Evolutionary conservation across 345 rosid species (phyloP).

Genomic region (Citrus inodora): DNA sequence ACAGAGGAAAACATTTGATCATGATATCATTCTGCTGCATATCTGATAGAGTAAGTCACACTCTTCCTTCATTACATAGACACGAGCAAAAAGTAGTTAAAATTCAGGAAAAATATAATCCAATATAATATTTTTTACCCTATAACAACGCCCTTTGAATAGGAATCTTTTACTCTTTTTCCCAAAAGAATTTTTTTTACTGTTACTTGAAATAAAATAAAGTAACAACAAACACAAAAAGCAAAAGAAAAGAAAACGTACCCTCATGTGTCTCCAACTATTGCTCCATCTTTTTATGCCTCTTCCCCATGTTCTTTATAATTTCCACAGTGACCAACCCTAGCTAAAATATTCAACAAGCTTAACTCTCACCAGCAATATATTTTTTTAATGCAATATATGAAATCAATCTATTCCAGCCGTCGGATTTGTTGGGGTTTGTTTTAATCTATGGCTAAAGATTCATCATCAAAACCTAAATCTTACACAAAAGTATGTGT

Average conservation of each 20-base stretch:
- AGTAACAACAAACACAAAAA: not conserved
- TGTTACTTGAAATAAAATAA: not conserved
- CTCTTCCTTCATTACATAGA: slow-evolving; percentile 5
- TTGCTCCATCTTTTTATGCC: slow-evolving; percentile 33
- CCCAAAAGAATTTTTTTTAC: slow-evolving; percentile 23
- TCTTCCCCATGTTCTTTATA: slow-evolving; percentile 2
- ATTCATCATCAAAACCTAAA: not conserved
- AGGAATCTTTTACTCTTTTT: slow-evolving; percentile 36
- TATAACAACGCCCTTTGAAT: not conserved
- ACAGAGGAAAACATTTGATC: not conserved
- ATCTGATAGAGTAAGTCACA: slow-evolving; percentile 30
- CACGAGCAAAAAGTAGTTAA: not conserved
- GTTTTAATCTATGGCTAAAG: not conserved
- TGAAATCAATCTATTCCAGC: slow-evolving; percentile 13
- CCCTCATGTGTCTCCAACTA: slow-evolving; percentile 36
- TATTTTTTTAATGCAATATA: not conserved
- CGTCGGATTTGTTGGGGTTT: not conserved
- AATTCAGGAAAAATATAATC: not conserved
- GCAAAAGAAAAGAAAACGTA: not conserved
- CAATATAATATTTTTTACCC: not conserved
- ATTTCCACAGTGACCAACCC: slow-evolving; percentile 5
- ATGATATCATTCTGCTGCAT: not conserved
- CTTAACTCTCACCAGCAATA: not conserved
- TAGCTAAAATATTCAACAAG: not conserved
- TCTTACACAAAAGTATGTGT: not conserved